Base-by-base conservation (phyloP, 192 early-diverging fungal species). In the Kickxella alabastrina region DNA sequence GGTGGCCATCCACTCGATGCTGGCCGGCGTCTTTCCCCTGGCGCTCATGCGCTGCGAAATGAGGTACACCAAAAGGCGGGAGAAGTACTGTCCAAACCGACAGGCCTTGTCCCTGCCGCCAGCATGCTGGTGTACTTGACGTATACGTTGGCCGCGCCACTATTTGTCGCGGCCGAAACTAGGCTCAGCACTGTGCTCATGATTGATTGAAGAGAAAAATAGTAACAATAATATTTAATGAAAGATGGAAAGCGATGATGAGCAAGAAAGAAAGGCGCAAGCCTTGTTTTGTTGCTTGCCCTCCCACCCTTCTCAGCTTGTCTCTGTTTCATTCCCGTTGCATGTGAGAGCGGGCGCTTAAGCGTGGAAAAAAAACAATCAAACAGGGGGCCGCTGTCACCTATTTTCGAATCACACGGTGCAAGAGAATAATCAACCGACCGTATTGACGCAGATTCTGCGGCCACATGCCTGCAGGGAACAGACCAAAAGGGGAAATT, bases 11-110 rank as follows among this genome's bases (percentile, higher is more conserved):
- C 70, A 74, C 26, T 46, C 52, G 15, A 55, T 2, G 14, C n/a
- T 24, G 35, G 19, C 28, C 19, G 58, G 7, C 8, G 54, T 50
- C 41, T 57, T 62, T 10, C 59, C 70, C 10, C 21, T 34, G 13
- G 28, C 37, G 14, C 44, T 22, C 7, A 57, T 32, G 21, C 62
- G 69, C 13, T 54, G 54, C 10, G 43, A 38, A 12, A 66, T 15
- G 4, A 72, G 24, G 47, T 73, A 91, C 27, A 77, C 81, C 26
- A 88, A 70, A 59, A 92, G 90, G 14, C 90, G 88, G 9, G 87
- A 77, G 62, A 90, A 85, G 78, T 92, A 92, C 66, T 97, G 94
- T 19, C 90, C 80, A 41, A 88, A 77, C 55, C 92, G 84, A 63
- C 85, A 85, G n/a, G 78, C 52, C 56, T 89, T 88, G 60, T 91